Conservation (phyloP, 257 asterid genomes). For the Salvia hispanica region DNA sequence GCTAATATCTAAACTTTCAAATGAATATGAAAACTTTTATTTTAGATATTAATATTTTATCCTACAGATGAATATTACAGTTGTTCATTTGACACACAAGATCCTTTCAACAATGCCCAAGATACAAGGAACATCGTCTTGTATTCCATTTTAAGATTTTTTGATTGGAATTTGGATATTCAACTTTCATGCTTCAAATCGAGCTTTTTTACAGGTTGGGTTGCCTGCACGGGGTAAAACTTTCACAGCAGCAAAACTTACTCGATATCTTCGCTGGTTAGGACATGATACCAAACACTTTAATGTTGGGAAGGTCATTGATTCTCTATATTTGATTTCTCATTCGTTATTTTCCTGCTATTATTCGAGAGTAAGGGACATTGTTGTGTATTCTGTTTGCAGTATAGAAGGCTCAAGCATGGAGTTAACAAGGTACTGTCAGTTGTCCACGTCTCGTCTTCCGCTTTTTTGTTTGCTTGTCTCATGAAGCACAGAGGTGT, state of each 20-base stretch:
- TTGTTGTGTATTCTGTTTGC: conserved; percentile 41
- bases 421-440: conserved; percentile 88
- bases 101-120: conserved; percentile 15
- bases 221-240: conserved; percentile 99
- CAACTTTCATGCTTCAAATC: conserved; percentile 23
- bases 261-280: conserved; percentile 99
- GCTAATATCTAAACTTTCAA: neutral
- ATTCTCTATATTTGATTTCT: conserved; percentile 10
- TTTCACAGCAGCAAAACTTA: conserved; percentile 97
- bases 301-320: conserved; percentile 93
- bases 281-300: conserved; percentile 99
- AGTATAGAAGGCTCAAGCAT: conserved; percentile 96
- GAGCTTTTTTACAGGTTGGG: conserved; percentile 71
- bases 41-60: too few relatives aligned
- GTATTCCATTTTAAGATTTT: conserved; percentile 4
- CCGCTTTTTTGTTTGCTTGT: conserved; percentile 27
- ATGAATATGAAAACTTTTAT: neutral
- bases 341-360: conserved; percentile 29
- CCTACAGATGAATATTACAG: neutral
- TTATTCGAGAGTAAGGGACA: conserved; percentile 23
- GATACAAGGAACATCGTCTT: conserved; percentile 17
- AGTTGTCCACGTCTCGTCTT: conserved; percentile 33
- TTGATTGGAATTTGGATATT: neutral
- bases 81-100: neutral
- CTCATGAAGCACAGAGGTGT: conserved; percentile 14